phyloP scores from a whole-genome alignment of 129 eudicot genomes.

The Dittrichia graveolens region DNA sequence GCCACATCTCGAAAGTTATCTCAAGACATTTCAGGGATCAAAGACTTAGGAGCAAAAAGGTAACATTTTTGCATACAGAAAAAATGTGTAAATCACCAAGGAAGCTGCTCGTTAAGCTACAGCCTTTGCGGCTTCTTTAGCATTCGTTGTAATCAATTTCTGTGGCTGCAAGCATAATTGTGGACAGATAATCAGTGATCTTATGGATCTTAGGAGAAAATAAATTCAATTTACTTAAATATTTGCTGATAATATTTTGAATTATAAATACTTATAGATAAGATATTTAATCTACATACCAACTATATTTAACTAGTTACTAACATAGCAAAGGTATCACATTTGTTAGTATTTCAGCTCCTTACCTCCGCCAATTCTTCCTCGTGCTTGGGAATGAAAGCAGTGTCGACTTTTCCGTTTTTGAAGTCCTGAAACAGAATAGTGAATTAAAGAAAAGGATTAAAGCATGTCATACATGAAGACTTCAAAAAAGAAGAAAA shows the following conservation, averaged over 20 bases:
- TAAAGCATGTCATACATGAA: not conserved
- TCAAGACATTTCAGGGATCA: conserved; percentile 22
- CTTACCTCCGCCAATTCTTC: conserved; percentile 84
- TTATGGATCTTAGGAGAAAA: not conserved
- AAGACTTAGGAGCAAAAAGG: conserved; percentile 22
- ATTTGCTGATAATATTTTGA: no score
- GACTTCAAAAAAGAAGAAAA: not conserved
- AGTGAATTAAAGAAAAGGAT: not conserved
- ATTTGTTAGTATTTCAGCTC: conserved; percentile 23
- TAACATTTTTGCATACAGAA: conserved; percentile 34
- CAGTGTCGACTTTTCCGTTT: conserved; percentile 93
- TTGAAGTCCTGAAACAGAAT: conserved; percentile 72
- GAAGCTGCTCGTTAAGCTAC: conserved; percentile 40
- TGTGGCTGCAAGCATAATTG: conserved; percentile 50
- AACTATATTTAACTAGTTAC: not conserved
- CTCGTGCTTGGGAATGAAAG: conserved; percentile 97
- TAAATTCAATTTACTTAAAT: no score
- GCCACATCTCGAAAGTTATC: conserved; percentile 22
- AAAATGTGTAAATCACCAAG: not conserved
- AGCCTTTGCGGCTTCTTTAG: conserved; percentile 42
- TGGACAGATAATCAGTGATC: conserved; percentile 19
- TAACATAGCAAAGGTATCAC: not conserved
- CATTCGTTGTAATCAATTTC: conserved; percentile 32
- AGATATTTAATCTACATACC: no score
- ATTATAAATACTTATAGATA: no score